Evolutionary conservation across 2,329 filamentous ascomycete genomes (phyloP).

Genomic region (Paecilomyces niveus): DNA sequence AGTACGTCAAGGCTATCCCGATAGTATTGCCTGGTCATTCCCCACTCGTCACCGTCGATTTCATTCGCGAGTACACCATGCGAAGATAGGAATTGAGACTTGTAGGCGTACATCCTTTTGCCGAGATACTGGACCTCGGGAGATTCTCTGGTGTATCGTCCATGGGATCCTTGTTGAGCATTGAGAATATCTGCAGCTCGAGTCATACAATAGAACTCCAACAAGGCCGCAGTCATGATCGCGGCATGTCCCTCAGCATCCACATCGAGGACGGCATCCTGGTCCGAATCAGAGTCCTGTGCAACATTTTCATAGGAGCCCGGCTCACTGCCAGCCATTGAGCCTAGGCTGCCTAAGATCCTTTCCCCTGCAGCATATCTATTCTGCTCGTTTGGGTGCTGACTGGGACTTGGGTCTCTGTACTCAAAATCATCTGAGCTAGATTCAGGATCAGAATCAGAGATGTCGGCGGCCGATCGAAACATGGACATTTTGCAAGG

Average conservation of each 20-base stretch:
- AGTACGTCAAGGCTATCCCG: conserved; percentile 37
- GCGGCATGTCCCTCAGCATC: conserved; percentile 31
- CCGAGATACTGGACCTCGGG: conserved; percentile 37
- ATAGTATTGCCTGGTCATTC: conserved; percentile 31
- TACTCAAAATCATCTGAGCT: conserved; percentile 18
- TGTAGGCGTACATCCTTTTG: conserved; percentile 33
- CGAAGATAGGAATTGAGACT: conserved; percentile 35
- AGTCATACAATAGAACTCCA: conserved; percentile 39
- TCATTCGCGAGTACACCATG: conserved; percentile 34
- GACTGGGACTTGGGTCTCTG: conserved; percentile 6
- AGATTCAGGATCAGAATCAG: conserved; percentile 28
- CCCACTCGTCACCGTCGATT: conserved; percentile 31
- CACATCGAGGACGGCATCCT: conserved; percentile 15
- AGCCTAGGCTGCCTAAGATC: background rate
- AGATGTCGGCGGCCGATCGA: conserved; percentile 29
- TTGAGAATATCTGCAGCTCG: conserved; percentile 40
- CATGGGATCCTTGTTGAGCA: conserved; percentile 25
- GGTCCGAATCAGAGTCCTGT: conserved; percentile 8
- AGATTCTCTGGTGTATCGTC: conserved; percentile 32
- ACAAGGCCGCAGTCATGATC: conserved; percentile 36
- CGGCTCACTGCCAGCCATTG: background rate
- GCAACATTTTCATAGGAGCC: conserved; percentile 13
- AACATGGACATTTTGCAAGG: conserved; percentile 32
- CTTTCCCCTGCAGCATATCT: background rate
- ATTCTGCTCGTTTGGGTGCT: background rate